Evolutionary conservation across 176 grass and related monocot species (phyloP), one percentile per base, ranked within the genome.

Genomic region (Ensete ventricosum): DNA sequence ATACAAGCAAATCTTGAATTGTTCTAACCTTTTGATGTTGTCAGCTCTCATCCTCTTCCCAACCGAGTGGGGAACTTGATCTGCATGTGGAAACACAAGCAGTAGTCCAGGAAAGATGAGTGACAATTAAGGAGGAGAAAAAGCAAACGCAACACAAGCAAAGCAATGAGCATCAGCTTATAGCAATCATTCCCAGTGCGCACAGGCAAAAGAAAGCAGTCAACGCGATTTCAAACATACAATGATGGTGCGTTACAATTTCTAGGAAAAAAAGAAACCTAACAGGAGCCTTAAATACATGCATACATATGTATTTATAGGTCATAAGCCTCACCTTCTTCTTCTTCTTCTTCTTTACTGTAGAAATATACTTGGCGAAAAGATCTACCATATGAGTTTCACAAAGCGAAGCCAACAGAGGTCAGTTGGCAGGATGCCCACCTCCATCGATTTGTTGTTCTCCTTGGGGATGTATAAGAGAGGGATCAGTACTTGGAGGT

Each of bases 341-440:
- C 55, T 57, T 23, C 16, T 57, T 25, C 9, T 78, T 24, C 22
- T 55, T 50, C 63, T 78, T 13, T 9, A n/a, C 3, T 14, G n/a
- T 14, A 8, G 11, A 66, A 4, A 7, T 22, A 67, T 34, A 20
- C 12, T 26, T 7, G 50, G 52, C 8, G 21, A 48, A 54, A 14
- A 22, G 20, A 51, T 27, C 49, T 43, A 77, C 84, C 90, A 84
- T 78, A 62, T 73, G 79, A 71, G 86, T 80, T 92, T 92, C 76
- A 82, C 90, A 92, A 89, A 86, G 86, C 85, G 84, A 89, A 82
- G 69, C 90, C 67, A 80, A 92, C 90, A 89, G 72, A 92, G 90
- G 55, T 92, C 90, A 74, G 81, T 92, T 92, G 90, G 86, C 90
- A 92, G 86, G 83, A 92, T 89, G 90, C 81, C 90, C 90, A 92